Base-by-base conservation (phyloP, 768 basidiomycete genomes). In the Mycena galericulata region DNA sequence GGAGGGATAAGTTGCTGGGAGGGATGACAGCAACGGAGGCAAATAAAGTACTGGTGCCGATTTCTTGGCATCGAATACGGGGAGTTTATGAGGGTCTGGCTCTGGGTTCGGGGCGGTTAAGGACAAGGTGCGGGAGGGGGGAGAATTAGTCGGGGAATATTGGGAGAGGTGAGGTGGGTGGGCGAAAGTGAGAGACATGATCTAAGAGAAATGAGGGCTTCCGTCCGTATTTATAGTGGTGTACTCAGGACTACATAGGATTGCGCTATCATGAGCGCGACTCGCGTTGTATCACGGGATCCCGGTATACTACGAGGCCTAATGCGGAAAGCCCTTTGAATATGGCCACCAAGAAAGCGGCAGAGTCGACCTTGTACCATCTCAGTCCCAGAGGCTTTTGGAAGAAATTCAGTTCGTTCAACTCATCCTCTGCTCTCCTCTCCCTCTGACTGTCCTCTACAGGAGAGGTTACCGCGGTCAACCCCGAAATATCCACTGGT, bases 341-440 rank as follows among this genome's bases (percentile, higher is more conserved):
- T 78, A 92, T 92, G 90, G 89, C 92, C 65, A 86, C 87, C 68
- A 92, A 89, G 83, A 94, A 90, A 81, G 89, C 86, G 30, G 94
- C 95, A 71, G 95, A 98, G 76, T 90, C 92, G 40, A 96, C 94
- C 3, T 86, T 95, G 49, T 98, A 98, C 80, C 96, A 98, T 77
- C 88, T 95, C 74, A 89, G 88, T 74, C 91, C 93, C 27, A 90
- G 92, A 80, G 96, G 96, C 11, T 97, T 97, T 79, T 97, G 96
- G 96, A 97, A 97, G 89, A 95, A 93, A 84, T 95, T 98, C 76
- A 89, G 96, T 96, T 73, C 67, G 94, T 85, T 41, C 3, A 36
- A 40, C n/a, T 11, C 34, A 3, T 46, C 14, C 12, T 45, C 22
- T 60, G 22, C n/a, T 47, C 26, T 32, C 22, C 30, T 43, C 43